These are phyloP conservation scores for Candida jianshihensis DNA, from an alignment of 805 yeast genomes.

Conservation along the genomic window DNA sequence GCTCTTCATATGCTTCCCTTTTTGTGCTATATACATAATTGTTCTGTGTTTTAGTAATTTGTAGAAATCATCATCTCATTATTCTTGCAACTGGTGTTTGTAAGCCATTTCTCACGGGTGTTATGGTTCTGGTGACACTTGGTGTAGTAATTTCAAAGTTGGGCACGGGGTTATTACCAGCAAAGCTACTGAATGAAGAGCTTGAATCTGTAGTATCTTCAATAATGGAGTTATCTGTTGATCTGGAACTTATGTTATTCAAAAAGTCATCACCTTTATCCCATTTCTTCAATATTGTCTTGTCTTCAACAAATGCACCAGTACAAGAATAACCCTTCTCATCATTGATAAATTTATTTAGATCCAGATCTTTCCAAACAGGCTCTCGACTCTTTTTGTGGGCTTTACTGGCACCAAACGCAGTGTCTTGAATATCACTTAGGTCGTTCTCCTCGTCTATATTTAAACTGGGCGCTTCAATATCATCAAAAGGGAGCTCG, in stretches of 20 bases:
- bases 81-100: slow-evolving; percentile 21
- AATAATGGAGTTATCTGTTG: slow-evolving; percentile 1
- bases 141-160: slow-evolving; percentile 18
- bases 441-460: slow-evolving; percentile 12
- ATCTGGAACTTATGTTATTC: slow-evolving; percentile 2
- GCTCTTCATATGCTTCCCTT: not conserved
- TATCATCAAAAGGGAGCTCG: slow-evolving; percentile 21
- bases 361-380: slow-evolving; percentile 24
- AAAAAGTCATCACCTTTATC: slow-evolving; percentile 5
- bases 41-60: too few relatives aligned
- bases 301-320: not conserved
- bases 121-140: slow-evolving; percentile 16
- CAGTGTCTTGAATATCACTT: slow-evolving; percentile 7
- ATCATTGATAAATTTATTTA: slow-evolving; percentile 18
- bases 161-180: slow-evolving; percentile 2
- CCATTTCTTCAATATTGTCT: slow-evolving; percentile 11
- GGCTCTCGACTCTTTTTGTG: slow-evolving; percentile 13
- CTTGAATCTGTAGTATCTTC: slow-evolving; percentile 1
- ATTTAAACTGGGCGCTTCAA: slow-evolving; percentile 14
- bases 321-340: slow-evolving; percentile 10
- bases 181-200: slow-evolving; percentile 3
- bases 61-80: slow-evolving; percentile 19
- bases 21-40: slow-evolving; percentile 1
- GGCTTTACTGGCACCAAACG: slow-evolving; percentile 21
- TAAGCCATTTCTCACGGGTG: slow-evolving; percentile 9